Conservation (phyloP, 148 eudicot species). For the Amaranthus cruentus region DNA sequence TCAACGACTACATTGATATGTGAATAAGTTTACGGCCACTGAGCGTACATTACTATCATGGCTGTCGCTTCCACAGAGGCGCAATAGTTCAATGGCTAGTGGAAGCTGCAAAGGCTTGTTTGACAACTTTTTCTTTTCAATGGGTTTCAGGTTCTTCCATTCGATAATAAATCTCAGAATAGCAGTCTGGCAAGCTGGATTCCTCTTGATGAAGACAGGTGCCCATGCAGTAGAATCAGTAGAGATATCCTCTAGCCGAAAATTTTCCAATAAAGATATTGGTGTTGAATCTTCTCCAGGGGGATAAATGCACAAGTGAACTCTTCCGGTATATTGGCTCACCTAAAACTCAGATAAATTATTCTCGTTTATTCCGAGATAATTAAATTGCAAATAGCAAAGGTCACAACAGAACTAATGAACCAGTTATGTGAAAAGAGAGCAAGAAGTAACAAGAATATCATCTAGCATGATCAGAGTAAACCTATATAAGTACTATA, state of each 20-base stretch:
- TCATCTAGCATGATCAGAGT: not conserved
- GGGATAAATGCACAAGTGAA: constrained; percentile 72
- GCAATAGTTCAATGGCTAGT: constrained; percentile 63
- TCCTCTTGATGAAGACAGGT: constrained; percentile 33
- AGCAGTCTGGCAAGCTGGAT: constrained; percentile 46
- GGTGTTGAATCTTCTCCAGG: constrained; percentile 65
- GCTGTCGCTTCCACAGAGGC: constrained; percentile 61
- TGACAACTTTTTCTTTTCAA: constrained; percentile 59
- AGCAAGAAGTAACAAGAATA: not conserved
- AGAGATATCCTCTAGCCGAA: constrained; percentile 68
- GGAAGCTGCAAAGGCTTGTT: constrained; percentile 89
- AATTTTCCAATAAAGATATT: constrained; percentile 70
- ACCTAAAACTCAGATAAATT: constrained; percentile 41
- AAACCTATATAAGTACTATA: not conserved
- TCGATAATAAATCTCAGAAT: constrained; percentile 57
- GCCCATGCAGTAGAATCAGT: constrained; percentile 25
- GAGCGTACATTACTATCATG: constrained; percentile 68
- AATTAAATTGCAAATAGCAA: not conserved
- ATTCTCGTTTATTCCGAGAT: not conserved
- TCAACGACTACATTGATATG: not conserved
- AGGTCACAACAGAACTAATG: not conserved
- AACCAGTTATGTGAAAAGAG: not conserved
- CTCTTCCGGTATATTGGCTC: constrained; percentile 88
- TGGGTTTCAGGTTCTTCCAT: constrained; percentile 70
- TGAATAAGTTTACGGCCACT: not conserved